Conservation (phyloP, 352 stramenopile genomes). For the Phytophthora europaea region DNA sequence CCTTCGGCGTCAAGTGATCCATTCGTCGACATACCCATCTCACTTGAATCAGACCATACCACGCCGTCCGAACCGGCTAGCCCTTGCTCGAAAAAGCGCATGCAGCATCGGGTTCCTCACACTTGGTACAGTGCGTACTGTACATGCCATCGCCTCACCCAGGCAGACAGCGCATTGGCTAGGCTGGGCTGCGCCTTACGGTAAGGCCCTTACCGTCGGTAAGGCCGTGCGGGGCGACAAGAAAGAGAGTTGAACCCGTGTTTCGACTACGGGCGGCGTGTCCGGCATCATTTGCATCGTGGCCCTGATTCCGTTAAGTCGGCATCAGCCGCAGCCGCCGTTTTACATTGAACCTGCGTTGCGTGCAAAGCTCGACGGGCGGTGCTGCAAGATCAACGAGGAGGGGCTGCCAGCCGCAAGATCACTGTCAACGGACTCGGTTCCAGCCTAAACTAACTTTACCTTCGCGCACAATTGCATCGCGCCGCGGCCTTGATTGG, state of each 20-base stretch:
- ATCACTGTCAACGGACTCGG: neutral
- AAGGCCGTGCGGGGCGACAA: conserved; percentile 18
- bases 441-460: too few species aligned
- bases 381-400: conserved; percentile 12
- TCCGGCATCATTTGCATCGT: conserved; percentile 34
- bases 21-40: conserved; percentile 39
- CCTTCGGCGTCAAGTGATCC: conserved; percentile 15
- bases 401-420: neutral
- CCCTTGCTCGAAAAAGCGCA: neutral
- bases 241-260: conserved; percentile 20
- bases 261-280: conserved; percentile 12
- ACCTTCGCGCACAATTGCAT: too few species aligned
- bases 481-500: too few species aligned
- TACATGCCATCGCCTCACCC: neutral
- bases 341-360: conserved; percentile 5
- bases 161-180: neutral
- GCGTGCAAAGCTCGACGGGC: neutral
- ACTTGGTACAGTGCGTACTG: too few species aligned
- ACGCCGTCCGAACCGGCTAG: conserved; percentile 25
- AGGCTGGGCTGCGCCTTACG: neutral
- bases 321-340: neutral
- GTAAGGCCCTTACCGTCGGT: too few species aligned
- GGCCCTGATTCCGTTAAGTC: conserved; percentile 13
- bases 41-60: conserved; percentile 12
- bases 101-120: neutral